Percentiles rank a stretch among this genome's conserved stretches.
phyloP scores from a whole-genome alignment of 192 early-diverging fungal species.

The Coemansia sp. region DNA sequence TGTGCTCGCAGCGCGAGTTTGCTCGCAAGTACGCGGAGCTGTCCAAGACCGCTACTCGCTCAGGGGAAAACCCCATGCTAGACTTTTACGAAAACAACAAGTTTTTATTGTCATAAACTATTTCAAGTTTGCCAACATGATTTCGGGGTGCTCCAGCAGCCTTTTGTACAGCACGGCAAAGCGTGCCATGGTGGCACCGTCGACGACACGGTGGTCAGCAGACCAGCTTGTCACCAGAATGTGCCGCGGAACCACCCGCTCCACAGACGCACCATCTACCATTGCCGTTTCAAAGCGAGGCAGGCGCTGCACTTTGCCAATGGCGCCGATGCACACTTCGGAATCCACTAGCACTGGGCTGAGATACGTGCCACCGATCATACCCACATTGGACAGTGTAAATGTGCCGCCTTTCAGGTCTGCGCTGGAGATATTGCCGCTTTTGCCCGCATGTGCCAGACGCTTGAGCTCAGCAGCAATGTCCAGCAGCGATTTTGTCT shows the following conservation, averaged over 20 bases:
- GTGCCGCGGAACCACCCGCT: constrained; percentile 70
- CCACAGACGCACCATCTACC: constrained; percentile 47
- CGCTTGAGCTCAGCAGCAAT: constrained; percentile 81
- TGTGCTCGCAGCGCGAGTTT: constrained; percentile 75
- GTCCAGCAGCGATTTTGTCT: constrained; percentile 81
- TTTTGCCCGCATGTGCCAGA: constrained; percentile 64
- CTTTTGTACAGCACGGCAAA: constrained; percentile 84
- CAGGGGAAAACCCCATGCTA: constrained; percentile 94
- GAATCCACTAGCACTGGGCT: constrained; percentile 85
- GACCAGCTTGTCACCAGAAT: constrained; percentile 83
- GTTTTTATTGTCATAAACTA: constrained; percentile 57
- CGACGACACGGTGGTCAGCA: constrained; percentile 94
- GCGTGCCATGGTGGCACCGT: constrained; percentile 93
- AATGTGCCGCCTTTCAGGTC: constrained; percentile 86
- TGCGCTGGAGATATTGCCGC: constrained; percentile 57
- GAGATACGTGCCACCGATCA: constrained; percentile 85
- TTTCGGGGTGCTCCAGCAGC: constrained; percentile 79
- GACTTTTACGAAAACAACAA: constrained; percentile 91
- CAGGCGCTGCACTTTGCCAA: constrained; percentile 78
- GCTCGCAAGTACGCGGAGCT: constrained; percentile 73
- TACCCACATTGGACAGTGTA: constrained; percentile 92
- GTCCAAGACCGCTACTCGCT: constrained; percentile 68
- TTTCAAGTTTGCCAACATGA: constrained; percentile 65
- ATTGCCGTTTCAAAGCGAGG: constrained; percentile 68
- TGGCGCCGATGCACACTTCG: constrained; percentile 86